Conservation (phyloP, 192 early-diverging fungal genomes). For the Radiomyces spectabilis region DNA sequence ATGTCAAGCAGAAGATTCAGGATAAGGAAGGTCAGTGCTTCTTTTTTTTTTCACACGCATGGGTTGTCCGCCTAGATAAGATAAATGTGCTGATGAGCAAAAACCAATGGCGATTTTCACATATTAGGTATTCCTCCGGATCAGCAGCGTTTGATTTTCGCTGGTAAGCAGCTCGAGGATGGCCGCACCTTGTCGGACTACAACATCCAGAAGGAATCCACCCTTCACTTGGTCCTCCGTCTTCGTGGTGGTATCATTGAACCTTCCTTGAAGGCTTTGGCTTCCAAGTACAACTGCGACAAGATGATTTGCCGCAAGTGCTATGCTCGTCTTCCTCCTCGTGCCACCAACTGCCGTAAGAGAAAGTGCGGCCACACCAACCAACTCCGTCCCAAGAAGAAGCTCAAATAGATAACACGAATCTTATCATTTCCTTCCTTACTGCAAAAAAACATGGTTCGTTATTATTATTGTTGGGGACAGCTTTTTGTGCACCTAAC, state of each 20-base stretch:
- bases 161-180: slow-evolving; percentile 99
- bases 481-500: too few species aligned
- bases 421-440: too few species aligned
- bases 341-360: slow-evolving; percentile 99
- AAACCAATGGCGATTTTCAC: background rate
- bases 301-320: slow-evolving; percentile 99
- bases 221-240: slow-evolving; percentile 93
- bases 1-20: slow-evolving; percentile 59
- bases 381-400: slow-evolving; percentile 99
- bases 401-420: slow-evolving; percentile 48
- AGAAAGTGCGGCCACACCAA: slow-evolving; percentile 99
- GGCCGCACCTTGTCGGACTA: slow-evolving; percentile 96
- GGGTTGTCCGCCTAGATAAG: background rate
- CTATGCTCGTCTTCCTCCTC: slow-evolving; percentile 98
- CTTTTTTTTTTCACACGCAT: background rate
- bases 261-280: slow-evolving; percentile 96
- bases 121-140: slow-evolving; percentile 96
- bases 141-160: slow-evolving; percentile 99
- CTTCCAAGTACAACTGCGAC: slow-evolving; percentile 99
- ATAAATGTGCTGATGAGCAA: background rate
- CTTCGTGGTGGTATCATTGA: slow-evolving; percentile 97
- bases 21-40: slow-evolving; percentile 43
- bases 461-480: too few species aligned
- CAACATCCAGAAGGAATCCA: slow-evolving; percentile 99
- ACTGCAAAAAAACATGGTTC: background rate